Conservation (phyloP, 2,329 filamentous ascomycete species). For the Calonectria pseudoreteaudii region DNA sequence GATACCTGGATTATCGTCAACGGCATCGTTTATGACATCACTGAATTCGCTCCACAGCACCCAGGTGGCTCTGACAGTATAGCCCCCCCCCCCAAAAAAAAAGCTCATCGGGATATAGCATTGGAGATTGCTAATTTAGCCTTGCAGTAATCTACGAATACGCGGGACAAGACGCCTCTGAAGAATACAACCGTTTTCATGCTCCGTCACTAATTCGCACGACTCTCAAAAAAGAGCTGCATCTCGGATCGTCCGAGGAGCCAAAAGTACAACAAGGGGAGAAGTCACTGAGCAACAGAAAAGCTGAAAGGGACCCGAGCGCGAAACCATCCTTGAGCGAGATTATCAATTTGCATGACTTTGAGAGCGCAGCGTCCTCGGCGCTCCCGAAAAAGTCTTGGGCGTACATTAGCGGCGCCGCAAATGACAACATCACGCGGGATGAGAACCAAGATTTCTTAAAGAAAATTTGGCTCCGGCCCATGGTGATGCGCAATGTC, state of each 20-base stretch:
- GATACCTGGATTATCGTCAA: conserved; percentile 77
- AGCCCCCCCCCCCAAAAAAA: too few species aligned
- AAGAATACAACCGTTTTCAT: conserved; percentile 40
- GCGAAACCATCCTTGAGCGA: conserved; percentile 21
- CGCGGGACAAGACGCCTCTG: conserved; percentile 41
- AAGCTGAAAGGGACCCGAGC: background rate
- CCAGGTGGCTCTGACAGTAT: conserved; percentile 37
- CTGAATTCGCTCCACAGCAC: conserved; percentile 37
- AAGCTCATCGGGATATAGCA: too few species aligned
- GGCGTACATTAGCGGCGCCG: conserved; percentile 40
- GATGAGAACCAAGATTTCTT: conserved; percentile 35
- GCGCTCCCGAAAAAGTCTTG: conserved; percentile 34
- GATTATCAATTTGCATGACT: conserved; percentile 43
- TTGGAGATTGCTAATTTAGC: background rate
- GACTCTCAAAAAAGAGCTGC: conserved; percentile 21
- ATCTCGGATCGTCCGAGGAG: background rate
- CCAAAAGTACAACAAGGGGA: background rate
- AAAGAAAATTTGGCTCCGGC: conserved; percentile 40
- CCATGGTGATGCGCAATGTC: conserved; percentile 36
- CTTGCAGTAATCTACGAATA: conserved; percentile 39
- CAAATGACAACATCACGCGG: conserved; percentile 41
- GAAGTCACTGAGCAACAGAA: background rate
- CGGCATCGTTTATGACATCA: conserved; percentile 70
- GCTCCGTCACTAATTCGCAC: conserved; percentile 35
- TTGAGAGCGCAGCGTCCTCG: conserved; percentile 34